A percentile compares a stretch with the other conserved stretches of the same genome.
These are phyloP conservation scores for Celoporthe dispersa DNA, from an alignment of 2,329 filamentous ascomycete species.

Conservation along the genomic window DNA sequence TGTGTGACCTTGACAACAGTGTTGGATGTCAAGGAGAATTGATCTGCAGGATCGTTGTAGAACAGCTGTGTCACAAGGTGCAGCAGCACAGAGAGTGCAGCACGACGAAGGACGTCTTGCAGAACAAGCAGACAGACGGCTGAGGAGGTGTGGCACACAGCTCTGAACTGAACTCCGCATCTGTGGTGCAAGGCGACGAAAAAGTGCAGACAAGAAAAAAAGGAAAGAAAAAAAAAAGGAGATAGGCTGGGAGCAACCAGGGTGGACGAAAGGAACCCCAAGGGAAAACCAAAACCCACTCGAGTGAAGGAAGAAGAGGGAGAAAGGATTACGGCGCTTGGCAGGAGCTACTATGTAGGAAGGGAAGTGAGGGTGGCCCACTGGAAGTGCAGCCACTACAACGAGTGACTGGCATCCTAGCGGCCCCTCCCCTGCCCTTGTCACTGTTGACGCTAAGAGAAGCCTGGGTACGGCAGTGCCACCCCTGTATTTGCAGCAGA, in stretches of 20 bases:
- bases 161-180: background rate
- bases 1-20: background rate
- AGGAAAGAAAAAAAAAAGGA: background rate
- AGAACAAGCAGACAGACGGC: background rate
- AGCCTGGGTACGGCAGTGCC: background rate
- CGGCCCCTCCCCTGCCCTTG: background rate
- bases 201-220: background rate
- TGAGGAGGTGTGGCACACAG: background rate
- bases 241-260: background rate
- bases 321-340: background rate
- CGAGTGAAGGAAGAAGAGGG: background rate
- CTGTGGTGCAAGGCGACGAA: background rate
- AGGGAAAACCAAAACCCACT: background rate
- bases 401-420: background rate
- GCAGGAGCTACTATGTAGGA: background rate
- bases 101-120: background rate
- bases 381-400: too few species aligned
- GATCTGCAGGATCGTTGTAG: background rate
- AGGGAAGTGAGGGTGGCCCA: too few species aligned
- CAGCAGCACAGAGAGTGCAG: constrained; percentile 16
- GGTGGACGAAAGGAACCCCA: background rate
- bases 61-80: background rate
- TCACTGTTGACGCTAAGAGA: background rate
- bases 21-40: background rate
- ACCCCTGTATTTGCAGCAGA: background rate